Base-by-base conservation (phyloP, 208 protist species). In the Acanthamoeba culbertsoni region DNA sequence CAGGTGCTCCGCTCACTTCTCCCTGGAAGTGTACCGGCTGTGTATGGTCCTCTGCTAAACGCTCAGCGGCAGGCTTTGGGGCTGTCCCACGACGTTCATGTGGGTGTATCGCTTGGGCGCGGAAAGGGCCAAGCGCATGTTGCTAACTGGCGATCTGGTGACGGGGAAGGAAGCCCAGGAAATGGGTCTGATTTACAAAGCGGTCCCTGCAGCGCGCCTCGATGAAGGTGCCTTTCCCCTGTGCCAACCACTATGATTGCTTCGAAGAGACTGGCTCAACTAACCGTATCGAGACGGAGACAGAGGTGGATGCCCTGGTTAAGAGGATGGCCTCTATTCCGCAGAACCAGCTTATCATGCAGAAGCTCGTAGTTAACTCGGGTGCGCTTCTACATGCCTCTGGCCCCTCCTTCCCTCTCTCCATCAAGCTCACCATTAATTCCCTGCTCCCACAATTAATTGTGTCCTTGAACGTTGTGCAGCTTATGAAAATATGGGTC, bases 261-360 rank as follows among this genome's bases (percentile, higher is more conserved):
- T 37, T 37, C 26, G n/a, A n/a, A n/a, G n/a, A n/a, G n/a, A n/a
- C n/a, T n/a, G n/a, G n/a, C n/a, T n/a, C n/a, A n/a, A n/a, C n/a
- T n/a, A n/a, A n/a, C n/a, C n/a, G n/a, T n/a, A n/a, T n/a, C n/a
- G n/a, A n/a, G n/a, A n/a, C n/a, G n/a, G n/a, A n/a, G 14, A 20
- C 63, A 31, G 43, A 14, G 16, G 77, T 88, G 77, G 77, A 88
- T 42, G 57, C 63, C 12, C 31, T 92, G 16, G 86, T 57, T 16
- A 14, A 88, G 40, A 12, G 71, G 12, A 90, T 92, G 33, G 40
- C 31, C 12, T 88, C 59, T 92, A 33, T 92, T 20, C 86, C 86
- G 14, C 89, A 92, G 71, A 92, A 92, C 62, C 86, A 92, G 33
- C 37, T 92, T 12, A 88, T 88, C 18, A 92, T 92, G 86, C 86